Evolutionary conservation across 768 basidiomycete genomes (phyloP).

Genomic region (Leccinum fibrillosum): DNA sequence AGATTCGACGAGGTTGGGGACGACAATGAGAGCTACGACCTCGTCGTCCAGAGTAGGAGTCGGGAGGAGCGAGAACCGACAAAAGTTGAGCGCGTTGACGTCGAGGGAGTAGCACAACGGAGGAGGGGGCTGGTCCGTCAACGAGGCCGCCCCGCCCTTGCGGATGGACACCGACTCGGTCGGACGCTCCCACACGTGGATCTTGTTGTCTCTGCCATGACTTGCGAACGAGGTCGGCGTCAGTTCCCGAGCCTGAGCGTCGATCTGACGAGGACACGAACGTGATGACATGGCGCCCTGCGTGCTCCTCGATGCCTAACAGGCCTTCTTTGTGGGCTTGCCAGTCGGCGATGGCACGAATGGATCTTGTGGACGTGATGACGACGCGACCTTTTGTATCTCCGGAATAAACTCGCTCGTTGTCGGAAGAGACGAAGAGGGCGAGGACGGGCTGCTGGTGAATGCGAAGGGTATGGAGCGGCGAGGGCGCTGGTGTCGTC

Average conservation of each 20-base stretch:
- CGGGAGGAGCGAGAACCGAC: slow-evolving; percentile 74
- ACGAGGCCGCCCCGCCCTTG: slow-evolving; percentile 55
- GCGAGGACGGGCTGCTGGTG: slow-evolving; percentile 64
- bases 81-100: slow-evolving; percentile 93
- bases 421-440: slow-evolving; percentile 64
- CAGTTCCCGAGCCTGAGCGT: background rate
- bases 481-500: slow-evolving; percentile 43
- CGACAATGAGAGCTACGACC: slow-evolving; percentile 56
- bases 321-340: slow-evolving; percentile 74
- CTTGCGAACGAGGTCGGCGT: slow-evolving; percentile 26
- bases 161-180: slow-evolving; percentile 44
- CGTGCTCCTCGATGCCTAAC: slow-evolving; percentile 76
- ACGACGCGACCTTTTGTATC: slow-evolving; percentile 78
- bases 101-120: slow-evolving; percentile 66
- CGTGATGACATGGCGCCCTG: slow-evolving; percentile 63
- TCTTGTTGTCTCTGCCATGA: slow-evolving; percentile 83
- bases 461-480: slow-evolving; percentile 70
- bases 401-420: slow-evolving; percentile 82
- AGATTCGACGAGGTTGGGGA: slow-evolving; percentile 90
- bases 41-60: slow-evolving; percentile 13
- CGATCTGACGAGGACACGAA: slow-evolving; percentile 38
- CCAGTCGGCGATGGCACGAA: slow-evolving; percentile 80
- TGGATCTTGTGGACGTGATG: slow-evolving; percentile 68
- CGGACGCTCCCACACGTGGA: slow-evolving; percentile 68
- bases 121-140: slow-evolving; percentile 49